phyloP scores from a whole-genome alignment of 345 rosid species.

The Chamaenerion angustifolium region DNA sequence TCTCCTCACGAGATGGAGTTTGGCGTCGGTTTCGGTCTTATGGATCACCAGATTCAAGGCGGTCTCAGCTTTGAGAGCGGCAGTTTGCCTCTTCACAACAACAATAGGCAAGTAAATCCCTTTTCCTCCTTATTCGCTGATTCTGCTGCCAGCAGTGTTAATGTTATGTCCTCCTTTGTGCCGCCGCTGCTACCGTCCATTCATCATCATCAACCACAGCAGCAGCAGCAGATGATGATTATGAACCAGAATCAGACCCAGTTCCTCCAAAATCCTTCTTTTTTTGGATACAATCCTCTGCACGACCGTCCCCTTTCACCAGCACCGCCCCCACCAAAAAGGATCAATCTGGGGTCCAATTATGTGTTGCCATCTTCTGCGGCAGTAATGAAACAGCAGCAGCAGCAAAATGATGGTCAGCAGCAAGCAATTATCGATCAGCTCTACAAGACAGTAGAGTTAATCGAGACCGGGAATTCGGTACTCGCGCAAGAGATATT shows the following conservation, averaged over 20 bases:
- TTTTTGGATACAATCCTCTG: slow-evolving; percentile 3
- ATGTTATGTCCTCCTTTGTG: no score
- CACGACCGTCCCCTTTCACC: slow-evolving; percentile 22
- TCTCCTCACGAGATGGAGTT: slow-evolving; percentile 6
- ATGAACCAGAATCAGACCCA: slow-evolving; percentile 26
- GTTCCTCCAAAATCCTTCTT: slow-evolving; percentile 15
- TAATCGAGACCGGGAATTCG: slow-evolving; percentile 62
- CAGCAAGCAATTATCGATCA: slow-evolving; percentile 56
- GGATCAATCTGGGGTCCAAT: slow-evolving; percentile 22
- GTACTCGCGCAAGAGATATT: slow-evolving; percentile 99
- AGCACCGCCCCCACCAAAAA: slow-evolving; percentile 26
- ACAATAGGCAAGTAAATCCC: slow-evolving; percentile 36
- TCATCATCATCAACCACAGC: no score
- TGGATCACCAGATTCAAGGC: not conserved
- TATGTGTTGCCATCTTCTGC: no score
- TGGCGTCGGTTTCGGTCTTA: slow-evolving; percentile 2
- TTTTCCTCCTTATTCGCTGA: slow-evolving; percentile 23
- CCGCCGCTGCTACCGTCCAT: no score
- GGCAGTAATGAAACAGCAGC: slow-evolving; percentile 8
- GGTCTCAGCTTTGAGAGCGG: slow-evolving; percentile 4
- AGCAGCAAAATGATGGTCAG: slow-evolving; percentile 25
- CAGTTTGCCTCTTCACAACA: not conserved
- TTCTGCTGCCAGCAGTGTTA: slow-evolving; percentile 32
- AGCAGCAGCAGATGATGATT: slow-evolving; percentile 5
- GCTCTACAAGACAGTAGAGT: slow-evolving; percentile 77